Percentiles rank a stretch among this genome's conserved stretches.
Conservation (phyloP, 2,329 filamentous ascomycete genomes). For the Penicillium sp. region DNA sequence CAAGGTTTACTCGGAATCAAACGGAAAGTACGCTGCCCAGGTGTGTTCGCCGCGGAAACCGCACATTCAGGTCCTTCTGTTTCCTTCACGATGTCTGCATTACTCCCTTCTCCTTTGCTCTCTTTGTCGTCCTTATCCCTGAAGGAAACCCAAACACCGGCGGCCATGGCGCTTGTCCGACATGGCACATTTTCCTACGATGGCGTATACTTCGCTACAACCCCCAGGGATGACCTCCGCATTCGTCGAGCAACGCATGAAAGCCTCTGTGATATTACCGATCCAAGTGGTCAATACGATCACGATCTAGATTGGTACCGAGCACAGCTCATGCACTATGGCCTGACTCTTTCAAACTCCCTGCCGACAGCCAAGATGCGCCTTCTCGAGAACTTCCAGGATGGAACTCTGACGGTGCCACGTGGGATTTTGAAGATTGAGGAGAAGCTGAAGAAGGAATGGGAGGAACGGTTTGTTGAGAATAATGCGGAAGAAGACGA, state of each 20-base stretch:
- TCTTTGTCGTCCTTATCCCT: neutral
- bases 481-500: neutral
- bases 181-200: slow-evolving; percentile 48
- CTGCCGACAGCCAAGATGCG: slow-evolving; percentile 63
- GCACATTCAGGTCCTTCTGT: neutral
- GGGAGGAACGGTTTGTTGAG: slow-evolving; percentile 50
- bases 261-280: slow-evolving; percentile 42
- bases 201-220: slow-evolving; percentile 46
- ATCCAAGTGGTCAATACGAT: slow-evolving; percentile 40
- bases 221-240: slow-evolving; percentile 42
- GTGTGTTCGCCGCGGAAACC: too few species aligned
- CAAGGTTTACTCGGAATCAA: too few species aligned
- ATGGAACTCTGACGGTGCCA: slow-evolving; percentile 53
- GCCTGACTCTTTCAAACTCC: slow-evolving; percentile 57
- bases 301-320: slow-evolving; percentile 63
- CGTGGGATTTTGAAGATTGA: slow-evolving; percentile 53
- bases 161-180: slow-evolving; percentile 24
- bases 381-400: slow-evolving; percentile 59
- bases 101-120: neutral
- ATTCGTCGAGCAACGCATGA: slow-evolving; percentile 48
- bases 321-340: slow-evolving; percentile 65
- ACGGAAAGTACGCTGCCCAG: too few species aligned
- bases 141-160: too few species aligned
- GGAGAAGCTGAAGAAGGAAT: slow-evolving; percentile 59
- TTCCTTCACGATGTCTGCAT: too few species aligned